These are phyloP conservation scores for Ceratobasidium sp. DNA, from an alignment of 1,284 basidiomycete genomes.

Conservation along the genomic window DNA sequence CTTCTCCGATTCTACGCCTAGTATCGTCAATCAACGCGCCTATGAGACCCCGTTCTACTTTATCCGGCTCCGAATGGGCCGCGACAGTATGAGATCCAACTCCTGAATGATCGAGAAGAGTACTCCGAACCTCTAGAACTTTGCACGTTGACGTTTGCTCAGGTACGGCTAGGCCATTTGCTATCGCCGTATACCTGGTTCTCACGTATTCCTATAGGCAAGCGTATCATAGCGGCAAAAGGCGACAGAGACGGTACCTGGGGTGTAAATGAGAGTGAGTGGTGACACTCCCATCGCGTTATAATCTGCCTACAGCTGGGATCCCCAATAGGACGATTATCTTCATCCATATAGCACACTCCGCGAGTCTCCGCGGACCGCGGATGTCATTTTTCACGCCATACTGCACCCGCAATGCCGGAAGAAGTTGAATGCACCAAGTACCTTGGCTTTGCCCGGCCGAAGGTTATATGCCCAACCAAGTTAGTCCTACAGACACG, in stretches of 20 bases:
- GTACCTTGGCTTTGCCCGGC: background rate
- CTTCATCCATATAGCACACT: background rate
- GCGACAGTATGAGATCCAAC: background rate
- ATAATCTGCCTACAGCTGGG: background rate
- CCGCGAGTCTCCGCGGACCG: conserved; percentile 4
- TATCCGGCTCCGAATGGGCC: too few relatives aligned
- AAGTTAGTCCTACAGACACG: background rate
- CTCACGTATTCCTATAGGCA: background rate
- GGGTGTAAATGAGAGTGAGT: background rate
- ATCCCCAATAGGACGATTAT: conserved; percentile 4
- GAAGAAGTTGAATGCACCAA: background rate
- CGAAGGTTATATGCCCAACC: background rate
- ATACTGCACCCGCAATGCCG: background rate
- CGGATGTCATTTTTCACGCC: conserved; percentile 3
- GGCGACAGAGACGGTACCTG: background rate
- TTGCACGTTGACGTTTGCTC: background rate
- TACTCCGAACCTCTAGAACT: background rate
- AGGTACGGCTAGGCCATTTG: background rate
- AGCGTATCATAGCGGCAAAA: conserved; percentile 9
- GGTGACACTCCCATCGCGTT: conserved; percentile 6
- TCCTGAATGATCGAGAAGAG: background rate
- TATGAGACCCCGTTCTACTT: too few relatives aligned
- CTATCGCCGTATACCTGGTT: background rate
- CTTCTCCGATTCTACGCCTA: background rate
- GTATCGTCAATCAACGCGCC: background rate